Evolutionary conservation across 768 basidiomycete species (phyloP), one percentile per base, ranked within the genome.

Genomic region (Cystobasidium onofrii): DNA sequence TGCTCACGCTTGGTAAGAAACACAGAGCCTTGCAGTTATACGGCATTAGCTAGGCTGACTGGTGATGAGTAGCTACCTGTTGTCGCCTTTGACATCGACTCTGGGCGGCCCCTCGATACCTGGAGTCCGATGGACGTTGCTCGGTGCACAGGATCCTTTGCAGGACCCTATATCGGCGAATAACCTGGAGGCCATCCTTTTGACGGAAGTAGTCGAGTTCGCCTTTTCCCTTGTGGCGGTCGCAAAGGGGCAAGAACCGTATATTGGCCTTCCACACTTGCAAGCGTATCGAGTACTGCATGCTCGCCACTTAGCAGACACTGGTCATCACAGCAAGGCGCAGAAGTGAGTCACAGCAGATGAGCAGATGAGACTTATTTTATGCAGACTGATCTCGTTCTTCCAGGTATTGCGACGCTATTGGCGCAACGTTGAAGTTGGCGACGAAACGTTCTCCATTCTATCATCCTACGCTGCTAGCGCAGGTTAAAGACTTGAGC

Each of bases 161-260:
- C 79, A 39, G 81, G 0, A 83, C 81, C 65, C 17, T 87, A 87
- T 79, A 81, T 83, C 79, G 86, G 85, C 18, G 34, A 62, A 74
- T 79, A 87, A 92, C 78, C 81, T 84, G 1, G 93, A 96, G 78
- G 82, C 89, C 1, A 83, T 92, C 63, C 86, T 94, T 73, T 86
- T 96, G 76, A 88, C 92, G 1, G 96, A 99, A 82, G 88, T 96
- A 61, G 83, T 88, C 17, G 96, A 99, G 82, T 98, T 92, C 80
- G 94, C 91, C 0, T 79, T 92, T 55, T 91, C 91, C 6, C 82
- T 95, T 44, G 84, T 86, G n/a, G 82, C 88, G 2, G 81, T 85
- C 0, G 78, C 84, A 1, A 96, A 96, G 82, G 91, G 93, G 15
- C 91, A 93, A 79, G 95, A 98, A 64, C 77, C 87, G 1, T 94